Conservation (phyloP, 23 red algal genomes). For the Gracilaria vermiculophylla region DNA sequence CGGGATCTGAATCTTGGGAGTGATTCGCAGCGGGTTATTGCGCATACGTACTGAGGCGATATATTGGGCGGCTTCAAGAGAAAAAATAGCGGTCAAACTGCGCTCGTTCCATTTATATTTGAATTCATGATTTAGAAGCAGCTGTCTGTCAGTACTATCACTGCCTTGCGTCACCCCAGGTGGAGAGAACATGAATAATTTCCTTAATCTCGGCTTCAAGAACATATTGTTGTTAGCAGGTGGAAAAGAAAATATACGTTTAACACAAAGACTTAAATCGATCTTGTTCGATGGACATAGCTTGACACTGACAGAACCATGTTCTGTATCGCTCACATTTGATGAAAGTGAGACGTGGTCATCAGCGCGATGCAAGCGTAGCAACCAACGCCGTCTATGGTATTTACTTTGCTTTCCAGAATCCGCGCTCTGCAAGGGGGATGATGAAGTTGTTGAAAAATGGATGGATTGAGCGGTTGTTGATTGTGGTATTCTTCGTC, state of each 20-base stretch:
- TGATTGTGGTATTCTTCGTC: neutral
- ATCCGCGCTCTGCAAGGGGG: neutral
- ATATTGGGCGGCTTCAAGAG: neutral
- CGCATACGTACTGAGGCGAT: neutral
- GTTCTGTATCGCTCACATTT: neutral
- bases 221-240: neutral
- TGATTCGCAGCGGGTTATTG: neutral
- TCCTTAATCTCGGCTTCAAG: neutral
- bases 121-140: neutral
- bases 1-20: neutral
- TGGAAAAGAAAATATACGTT: neutral
- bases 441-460: too few relatives aligned
- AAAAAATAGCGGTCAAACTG: neutral
- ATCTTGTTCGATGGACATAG: neutral
- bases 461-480: neutral
- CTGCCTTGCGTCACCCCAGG: neutral
- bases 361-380: neutral
- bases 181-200: neutral
- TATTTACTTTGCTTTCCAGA: neutral
- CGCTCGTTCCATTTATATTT: slow-evolving; percentile 8
- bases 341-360: neutral
- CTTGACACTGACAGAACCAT: neutral
- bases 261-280: neutral
- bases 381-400: neutral
- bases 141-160: too few relatives aligned